Conservation (phyloP, 192 early-diverging fungal species). For the Gorgonomyces haynaldii region DNA sequence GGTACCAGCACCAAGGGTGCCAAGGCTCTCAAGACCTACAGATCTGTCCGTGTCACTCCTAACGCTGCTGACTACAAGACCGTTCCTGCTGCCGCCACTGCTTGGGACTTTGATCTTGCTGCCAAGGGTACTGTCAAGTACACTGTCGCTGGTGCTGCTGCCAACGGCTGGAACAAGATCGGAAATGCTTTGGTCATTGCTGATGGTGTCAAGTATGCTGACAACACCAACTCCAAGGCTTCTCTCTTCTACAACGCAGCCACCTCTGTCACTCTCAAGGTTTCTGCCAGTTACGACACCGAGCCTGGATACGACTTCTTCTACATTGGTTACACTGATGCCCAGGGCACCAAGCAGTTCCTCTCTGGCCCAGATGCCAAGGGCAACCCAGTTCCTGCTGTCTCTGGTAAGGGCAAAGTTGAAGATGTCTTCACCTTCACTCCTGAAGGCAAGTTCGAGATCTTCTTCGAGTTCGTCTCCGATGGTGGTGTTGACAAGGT, state of each 20-base stretch:
- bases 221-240: not conserved
- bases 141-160: too few relatives aligned
- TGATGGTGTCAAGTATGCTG: not conserved
- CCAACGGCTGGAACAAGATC: not conserved
- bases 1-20: not conserved
- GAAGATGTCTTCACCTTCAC: not conserved
- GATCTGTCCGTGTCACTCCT: not conserved
- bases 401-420: not conserved
- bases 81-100: too few relatives aligned
- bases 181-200: not conserved
- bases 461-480: slow-evolving; percentile 9
- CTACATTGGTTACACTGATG: not conserved
- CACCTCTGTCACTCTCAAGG: not conserved
- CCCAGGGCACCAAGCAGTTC: not conserved
- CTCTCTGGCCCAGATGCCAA: not conserved
- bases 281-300: not conserved
- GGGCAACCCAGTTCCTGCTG: not conserved
- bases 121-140: too few relatives aligned
- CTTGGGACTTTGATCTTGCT: too few relatives aligned
- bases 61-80: too few relatives aligned
- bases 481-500: slow-evolving; percentile 11
- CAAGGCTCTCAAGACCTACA: not conserved
- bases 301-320: not conserved
- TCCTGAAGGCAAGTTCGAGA: slow-evolving; percentile 6
- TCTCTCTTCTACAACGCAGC: not conserved